These are phyloP conservation scores for Friedmanniomyces endolithicus DNA, from an alignment of 495 filamentous ascomycete genomes.

Conservation along the genomic window DNA sequence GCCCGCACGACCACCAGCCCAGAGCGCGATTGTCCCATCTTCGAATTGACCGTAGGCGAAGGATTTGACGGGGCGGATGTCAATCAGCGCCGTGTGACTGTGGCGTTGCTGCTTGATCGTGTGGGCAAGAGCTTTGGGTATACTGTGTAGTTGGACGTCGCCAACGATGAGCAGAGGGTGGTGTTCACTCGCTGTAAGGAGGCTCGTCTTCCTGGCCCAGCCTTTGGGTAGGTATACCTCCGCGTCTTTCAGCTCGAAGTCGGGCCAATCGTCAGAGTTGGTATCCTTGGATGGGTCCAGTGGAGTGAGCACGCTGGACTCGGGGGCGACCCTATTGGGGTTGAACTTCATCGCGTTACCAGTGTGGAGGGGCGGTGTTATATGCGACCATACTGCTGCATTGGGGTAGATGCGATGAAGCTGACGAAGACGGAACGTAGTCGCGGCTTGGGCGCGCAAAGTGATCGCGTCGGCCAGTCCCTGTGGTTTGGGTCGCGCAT, in stretches of 20 bases:
- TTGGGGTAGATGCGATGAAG: no score
- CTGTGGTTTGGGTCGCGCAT: no score
- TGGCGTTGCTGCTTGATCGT: not conserved
- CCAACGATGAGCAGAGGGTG: slow-evolving; percentile 46
- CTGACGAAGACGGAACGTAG: no score
- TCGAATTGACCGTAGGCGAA: slow-evolving; percentile 60
- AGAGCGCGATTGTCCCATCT: slow-evolving; percentile 49
- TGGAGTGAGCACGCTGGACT: slow-evolving; percentile 44
- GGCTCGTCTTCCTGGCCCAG: slow-evolving; percentile 38
- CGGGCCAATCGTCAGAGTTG: slow-evolving; percentile 49
- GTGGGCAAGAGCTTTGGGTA: not conserved
- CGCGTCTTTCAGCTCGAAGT: slow-evolving; percentile 43
- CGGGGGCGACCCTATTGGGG: slow-evolving; percentile 22
- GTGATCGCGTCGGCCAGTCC: no score
- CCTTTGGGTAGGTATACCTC: slow-evolving; percentile 32
- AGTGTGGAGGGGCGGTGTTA: not conserved
- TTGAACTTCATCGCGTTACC: not conserved
- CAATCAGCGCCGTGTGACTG: slow-evolving; percentile 39
- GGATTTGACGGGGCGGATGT: slow-evolving; percentile 47
- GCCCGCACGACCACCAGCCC: slow-evolving; percentile 65
- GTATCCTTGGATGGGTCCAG: slow-evolving; percentile 38
- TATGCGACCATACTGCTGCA: not conserved
- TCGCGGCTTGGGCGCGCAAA: no score
- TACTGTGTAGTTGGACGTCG: slow-evolving; percentile 2
- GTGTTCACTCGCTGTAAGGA: slow-evolving; percentile 41